phyloP scores from a whole-genome alignment of 371 early-diverging fungal species.

The Haplosporangium sp. region DNA sequence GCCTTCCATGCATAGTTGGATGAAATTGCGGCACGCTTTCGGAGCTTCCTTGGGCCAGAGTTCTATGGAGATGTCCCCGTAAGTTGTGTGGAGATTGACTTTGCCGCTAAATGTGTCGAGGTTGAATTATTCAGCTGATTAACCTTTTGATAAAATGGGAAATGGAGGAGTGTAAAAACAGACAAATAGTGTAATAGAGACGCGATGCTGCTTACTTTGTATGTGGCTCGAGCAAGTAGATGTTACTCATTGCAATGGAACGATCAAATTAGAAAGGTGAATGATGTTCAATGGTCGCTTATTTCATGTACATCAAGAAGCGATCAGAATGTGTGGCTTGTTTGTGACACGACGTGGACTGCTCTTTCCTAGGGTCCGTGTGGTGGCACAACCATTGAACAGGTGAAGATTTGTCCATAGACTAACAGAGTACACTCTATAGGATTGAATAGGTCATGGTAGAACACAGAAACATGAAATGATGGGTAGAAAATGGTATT shows the following conservation, averaged over 20 bases:
- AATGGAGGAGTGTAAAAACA: neutral
- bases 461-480: neutral
- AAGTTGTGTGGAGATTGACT: constrained; percentile 87
- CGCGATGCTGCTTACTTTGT: constrained; percentile 60
- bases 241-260: constrained; percentile 67
- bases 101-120: constrained; percentile 72
- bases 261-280: neutral
- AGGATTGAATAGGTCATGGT: neutral
- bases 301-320: too few species aligned
- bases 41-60: constrained; percentile 95
- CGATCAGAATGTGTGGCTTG: constrained; percentile 9
- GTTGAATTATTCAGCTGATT: too few species aligned
- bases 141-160: neutral
- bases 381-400: too few species aligned
- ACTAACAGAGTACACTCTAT: too few species aligned
- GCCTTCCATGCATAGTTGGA: constrained; percentile 88
- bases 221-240: constrained; percentile 80
- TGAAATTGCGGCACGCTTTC: constrained; percentile 91
- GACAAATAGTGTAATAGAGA: too few species aligned
- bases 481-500: neutral
- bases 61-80: constrained; percentile 92
- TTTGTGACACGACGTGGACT: too few species aligned
- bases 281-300: neutral
- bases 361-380: too few species aligned
- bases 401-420: too few species aligned